These are phyloP conservation scores for Erodium maritimum DNA, from an alignment of 345 rosid genomes.

Conservation along the genomic window DNA sequence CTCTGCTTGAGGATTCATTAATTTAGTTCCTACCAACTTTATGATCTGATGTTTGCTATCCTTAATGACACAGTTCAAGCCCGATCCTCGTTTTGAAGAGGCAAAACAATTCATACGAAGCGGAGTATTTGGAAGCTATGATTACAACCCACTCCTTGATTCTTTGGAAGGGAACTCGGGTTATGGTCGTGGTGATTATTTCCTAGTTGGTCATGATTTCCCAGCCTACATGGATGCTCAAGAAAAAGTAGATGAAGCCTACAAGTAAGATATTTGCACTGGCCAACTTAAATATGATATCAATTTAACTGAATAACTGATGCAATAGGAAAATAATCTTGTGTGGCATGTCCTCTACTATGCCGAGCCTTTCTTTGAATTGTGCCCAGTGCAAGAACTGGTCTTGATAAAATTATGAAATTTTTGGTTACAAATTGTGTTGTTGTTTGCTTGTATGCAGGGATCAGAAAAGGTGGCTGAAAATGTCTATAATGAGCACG, in stretches of 20 bases:
- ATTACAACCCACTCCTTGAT: constrained; percentile 81
- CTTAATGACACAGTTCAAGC: constrained; percentile 55
- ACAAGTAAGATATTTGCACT: constrained; percentile 47
- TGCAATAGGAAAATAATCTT: not conserved
- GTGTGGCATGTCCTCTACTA: not conserved
- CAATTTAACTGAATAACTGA: not conserved
- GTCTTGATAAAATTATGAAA: not conserved
- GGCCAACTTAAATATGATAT: not conserved
- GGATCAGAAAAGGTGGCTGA: constrained; percentile 68
- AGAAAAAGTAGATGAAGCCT: constrained; percentile 68
- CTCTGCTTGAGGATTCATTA: not conserved
- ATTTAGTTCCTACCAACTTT: not conserved
- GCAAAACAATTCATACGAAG: constrained; percentile 79
- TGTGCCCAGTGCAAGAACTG: not conserved
- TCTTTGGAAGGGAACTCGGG: constrained; percentile 91
- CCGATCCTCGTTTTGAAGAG: constrained; percentile 91
- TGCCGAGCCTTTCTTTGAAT: not conserved
- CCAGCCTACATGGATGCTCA: constrained; percentile 80
- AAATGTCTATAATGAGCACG: constrained; percentile 86
- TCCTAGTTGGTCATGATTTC: constrained; percentile 88
- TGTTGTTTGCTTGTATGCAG: constrained; percentile 21
- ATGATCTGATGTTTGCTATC: constrained; percentile 6
- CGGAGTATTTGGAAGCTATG: constrained; percentile 83
- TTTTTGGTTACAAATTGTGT: not conserved
- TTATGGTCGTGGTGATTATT: constrained; percentile 89